Percentiles rank a stretch among this genome's conserved stretches.
Conservation (phyloP, 2,329 filamentous ascomycete genomes). For the Penicillium sp. region DNA sequence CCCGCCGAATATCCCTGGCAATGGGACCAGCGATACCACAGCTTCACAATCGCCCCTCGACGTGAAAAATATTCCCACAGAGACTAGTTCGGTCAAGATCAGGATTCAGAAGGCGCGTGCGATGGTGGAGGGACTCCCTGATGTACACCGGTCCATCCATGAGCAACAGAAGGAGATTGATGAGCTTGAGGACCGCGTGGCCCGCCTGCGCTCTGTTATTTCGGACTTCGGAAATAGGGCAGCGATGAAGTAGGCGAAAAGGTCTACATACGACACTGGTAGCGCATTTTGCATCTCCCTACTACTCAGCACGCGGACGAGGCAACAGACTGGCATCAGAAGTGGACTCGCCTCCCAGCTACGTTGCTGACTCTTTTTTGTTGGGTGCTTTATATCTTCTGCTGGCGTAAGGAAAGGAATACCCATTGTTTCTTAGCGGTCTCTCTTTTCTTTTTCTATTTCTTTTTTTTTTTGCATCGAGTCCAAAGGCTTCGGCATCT, state of each 20-base stretch:
- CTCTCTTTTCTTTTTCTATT: neutral
- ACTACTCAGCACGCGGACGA: neutral
- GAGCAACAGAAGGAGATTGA: slow-evolving; percentile 47
- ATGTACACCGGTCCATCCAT: slow-evolving; percentile 43
- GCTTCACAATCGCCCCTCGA: slow-evolving; percentile 48
- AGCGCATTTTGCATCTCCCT: no score
- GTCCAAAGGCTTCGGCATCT: no score
- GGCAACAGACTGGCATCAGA: neutral
- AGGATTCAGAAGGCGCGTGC: slow-evolving; percentile 74
- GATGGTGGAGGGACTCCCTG: slow-evolving; percentile 44
- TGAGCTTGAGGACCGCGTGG: slow-evolving; percentile 42
- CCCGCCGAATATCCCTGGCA: slow-evolving; percentile 23
- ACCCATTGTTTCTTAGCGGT: slow-evolving; percentile 16
- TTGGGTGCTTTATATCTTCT: neutral
- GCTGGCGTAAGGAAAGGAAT: slow-evolving; percentile 20
- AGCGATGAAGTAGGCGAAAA: no score
- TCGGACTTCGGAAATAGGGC: slow-evolving; percentile 42
- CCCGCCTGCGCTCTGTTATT: slow-evolving; percentile 40
- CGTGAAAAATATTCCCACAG: slow-evolving; percentile 74
- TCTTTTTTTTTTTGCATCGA: no score
- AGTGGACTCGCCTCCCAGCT: no score
- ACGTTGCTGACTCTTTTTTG: no score
- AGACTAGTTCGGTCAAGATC: slow-evolving; percentile 75
- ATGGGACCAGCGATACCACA: slow-evolving; percentile 25
- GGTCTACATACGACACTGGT: no score